These are phyloP conservation scores for Phytophthora ohioensis DNA, from an alignment of 352 stramenopile genomes.

Conservation along the genomic window DNA sequence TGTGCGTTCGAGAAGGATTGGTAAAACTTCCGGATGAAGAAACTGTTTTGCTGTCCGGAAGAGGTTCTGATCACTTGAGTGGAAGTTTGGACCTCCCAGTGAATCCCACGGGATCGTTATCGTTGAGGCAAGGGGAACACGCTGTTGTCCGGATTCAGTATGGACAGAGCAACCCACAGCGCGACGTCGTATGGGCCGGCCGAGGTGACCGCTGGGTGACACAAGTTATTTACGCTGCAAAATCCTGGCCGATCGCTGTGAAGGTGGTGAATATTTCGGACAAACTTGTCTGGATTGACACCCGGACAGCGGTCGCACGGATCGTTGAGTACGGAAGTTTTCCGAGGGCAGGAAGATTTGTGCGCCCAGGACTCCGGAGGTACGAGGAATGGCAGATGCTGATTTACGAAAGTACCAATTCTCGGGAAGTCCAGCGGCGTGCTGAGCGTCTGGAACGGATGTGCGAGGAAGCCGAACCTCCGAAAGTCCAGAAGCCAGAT, in stretches of 20 bases:
- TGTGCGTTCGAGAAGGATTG: too few relatives aligned
- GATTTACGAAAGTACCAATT: too few relatives aligned
- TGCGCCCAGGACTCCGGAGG: neutral
- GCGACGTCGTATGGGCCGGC: neutral
- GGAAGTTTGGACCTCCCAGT: too few relatives aligned
- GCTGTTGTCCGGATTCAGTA: neutral
- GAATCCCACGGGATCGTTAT: too few relatives aligned
- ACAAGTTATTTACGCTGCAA: neutral
- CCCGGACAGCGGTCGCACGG: neutral
- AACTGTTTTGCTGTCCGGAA: too few relatives aligned
- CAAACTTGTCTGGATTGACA: neutral
- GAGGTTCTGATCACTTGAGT: too few relatives aligned
- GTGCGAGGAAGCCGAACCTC: neutral
- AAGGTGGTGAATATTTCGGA: conserved; percentile 4
- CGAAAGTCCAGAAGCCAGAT: neutral
- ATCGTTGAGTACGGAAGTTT: conserved; percentile 2
- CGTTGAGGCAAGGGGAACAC: neutral
- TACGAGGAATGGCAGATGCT: too few relatives aligned
- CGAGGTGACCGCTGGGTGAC: neutral
- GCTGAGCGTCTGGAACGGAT: too few relatives aligned
- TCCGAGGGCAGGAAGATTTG: neutral
- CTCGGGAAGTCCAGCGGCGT: too few relatives aligned
- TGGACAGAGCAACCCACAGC: neutral
- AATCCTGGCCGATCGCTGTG: neutral
- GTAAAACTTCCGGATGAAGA: too few relatives aligned